Percentiles rank a stretch among this genome's conserved stretches.
Evolutionary conservation across 176 grass and related monocot species (phyloP).

Genomic region (Avena eriantha): DNA sequence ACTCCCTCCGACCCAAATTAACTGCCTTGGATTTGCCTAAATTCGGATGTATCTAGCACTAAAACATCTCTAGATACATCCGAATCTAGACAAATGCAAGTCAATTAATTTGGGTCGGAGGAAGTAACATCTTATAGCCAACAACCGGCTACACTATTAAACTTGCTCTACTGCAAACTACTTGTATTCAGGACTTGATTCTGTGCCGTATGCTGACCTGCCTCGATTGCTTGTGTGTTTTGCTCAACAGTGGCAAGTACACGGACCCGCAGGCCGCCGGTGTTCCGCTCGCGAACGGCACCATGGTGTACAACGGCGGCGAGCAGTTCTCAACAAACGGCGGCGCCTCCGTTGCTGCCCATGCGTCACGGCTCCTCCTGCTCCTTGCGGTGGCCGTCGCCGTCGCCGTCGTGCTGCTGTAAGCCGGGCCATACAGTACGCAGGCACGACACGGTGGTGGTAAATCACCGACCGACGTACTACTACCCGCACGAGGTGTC

Average conservation of each 20-base stretch:
- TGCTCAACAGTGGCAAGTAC: constrained; percentile 56
- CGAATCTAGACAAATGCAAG: too few relatives aligned
- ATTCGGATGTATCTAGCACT: too few relatives aligned
- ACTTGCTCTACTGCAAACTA: too few relatives aligned
- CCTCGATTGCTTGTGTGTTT: neutral
- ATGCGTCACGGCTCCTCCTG: neutral
- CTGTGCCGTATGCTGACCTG: constrained; percentile 1
- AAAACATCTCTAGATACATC: too few relatives aligned
- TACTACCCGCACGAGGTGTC: neutral
- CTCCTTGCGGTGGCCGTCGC: constrained; percentile 28
- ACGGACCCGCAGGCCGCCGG: constrained; percentile 57
- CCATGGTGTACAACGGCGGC: constrained; percentile 67
- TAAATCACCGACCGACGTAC: neutral
- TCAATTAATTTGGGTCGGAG: too few relatives aligned
- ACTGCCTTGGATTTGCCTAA: too few relatives aligned
- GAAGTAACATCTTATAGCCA: too few relatives aligned
- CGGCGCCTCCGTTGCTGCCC: neutral
- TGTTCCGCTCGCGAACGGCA: constrained; percentile 51
- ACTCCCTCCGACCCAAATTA: too few relatives aligned
- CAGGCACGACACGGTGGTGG: constrained; percentile 28
- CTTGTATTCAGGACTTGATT: neutral
- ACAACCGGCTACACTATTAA: too few relatives aligned
- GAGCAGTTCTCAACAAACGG: constrained; percentile 41
- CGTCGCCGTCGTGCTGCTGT: constrained; percentile 32
- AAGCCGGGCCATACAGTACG: neutral